These are phyloP conservation scores for Annulohypoxylon bovei DNA, from an alignment of 495 filamentous ascomycete species.

Conservation along the genomic window DNA sequence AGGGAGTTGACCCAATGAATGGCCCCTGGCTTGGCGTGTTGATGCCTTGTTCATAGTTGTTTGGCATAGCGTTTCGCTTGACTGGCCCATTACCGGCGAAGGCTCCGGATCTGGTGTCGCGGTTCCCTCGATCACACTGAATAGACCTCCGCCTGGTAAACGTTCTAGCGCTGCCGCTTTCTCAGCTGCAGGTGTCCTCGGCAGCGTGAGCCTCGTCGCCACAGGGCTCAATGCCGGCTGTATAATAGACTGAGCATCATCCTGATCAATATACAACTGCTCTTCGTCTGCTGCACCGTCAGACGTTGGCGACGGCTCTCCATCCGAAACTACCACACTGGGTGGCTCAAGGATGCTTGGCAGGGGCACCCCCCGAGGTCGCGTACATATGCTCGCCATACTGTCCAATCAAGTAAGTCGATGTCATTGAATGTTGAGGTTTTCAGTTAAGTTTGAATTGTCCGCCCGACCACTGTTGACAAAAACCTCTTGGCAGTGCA, in stretches of 20 bases:
- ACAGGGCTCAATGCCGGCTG: slow-evolving; percentile 78
- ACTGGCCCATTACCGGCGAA: slow-evolving; percentile 16
- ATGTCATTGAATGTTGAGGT: slow-evolving; percentile 26
- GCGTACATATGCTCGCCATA: slow-evolving; percentile 32
- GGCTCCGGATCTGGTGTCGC: slow-evolving; percentile 15
- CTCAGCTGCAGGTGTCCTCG: slow-evolving; percentile 77
- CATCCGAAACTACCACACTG: slow-evolving; percentile 31
- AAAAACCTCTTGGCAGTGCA: slow-evolving; percentile 13
- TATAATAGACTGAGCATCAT: slow-evolving; percentile 72
- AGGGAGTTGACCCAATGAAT: slow-evolving; percentile 46
- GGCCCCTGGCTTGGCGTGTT: slow-evolving; percentile 38
- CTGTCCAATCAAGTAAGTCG: slow-evolving; percentile 22
- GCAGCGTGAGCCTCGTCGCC: slow-evolving; percentile 76
- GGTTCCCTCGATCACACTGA: slow-evolving; percentile 47
- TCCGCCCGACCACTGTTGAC: not conserved
- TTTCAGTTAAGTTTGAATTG: slow-evolving; percentile 12
- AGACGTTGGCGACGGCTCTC: slow-evolving; percentile 39
- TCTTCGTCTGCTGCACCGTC: slow-evolving; percentile 49
- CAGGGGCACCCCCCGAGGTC: not conserved
- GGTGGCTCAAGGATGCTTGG: slow-evolving; percentile 24
- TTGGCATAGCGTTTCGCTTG: slow-evolving; percentile 19
- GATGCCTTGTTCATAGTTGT: slow-evolving; percentile 16
- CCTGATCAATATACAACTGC: slow-evolving; percentile 54
- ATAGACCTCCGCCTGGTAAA: slow-evolving; percentile 62
- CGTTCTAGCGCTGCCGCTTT: slow-evolving; percentile 74